Conservation (phyloP, 176 grass and related monocot species). For the Thalia dealbata region DNA sequence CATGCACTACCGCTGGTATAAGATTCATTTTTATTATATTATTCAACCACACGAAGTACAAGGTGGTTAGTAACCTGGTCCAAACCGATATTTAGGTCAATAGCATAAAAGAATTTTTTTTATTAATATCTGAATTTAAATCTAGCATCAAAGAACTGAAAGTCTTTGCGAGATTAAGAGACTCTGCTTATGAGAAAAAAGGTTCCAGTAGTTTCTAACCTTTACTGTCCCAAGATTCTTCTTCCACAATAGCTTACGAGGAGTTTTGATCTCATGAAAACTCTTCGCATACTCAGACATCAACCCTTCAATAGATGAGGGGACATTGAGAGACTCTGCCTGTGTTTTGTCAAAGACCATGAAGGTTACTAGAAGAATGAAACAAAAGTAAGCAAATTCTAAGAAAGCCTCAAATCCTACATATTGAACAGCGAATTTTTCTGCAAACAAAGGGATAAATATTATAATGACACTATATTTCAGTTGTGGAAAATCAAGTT, state of each 20-base stretch:
- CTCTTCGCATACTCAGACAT: slow-evolving; percentile 83
- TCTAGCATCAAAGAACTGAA: neutral
- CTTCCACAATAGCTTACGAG: slow-evolving; percentile 92
- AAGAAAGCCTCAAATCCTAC: neutral
- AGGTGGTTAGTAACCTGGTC: neutral
- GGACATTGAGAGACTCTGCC: slow-evolving; percentile 69
- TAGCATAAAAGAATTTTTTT: no score
- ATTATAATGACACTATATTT: neutral
- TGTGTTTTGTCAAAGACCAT: slow-evolving; percentile 22
- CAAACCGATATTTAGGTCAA: neutral
- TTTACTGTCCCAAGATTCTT: slow-evolving; percentile 95
- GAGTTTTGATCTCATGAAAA: slow-evolving; percentile 96
- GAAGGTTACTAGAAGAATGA: neutral
- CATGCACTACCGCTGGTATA: no score
- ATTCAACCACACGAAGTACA: neutral
- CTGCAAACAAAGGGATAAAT: neutral
- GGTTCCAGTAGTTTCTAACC: slow-evolving; percentile 33
- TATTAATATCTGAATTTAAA: no score
- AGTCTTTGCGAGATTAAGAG: neutral
- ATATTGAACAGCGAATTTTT: neutral
- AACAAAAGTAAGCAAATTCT: neutral
- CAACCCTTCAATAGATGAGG: slow-evolving; percentile 64
- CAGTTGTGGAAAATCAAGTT: no score
- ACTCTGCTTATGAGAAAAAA: no score
- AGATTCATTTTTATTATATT: neutral